Conservation (phyloP, 2,329 filamentous ascomycete genomes). For the Aureobasidium mangrovei region DNA sequence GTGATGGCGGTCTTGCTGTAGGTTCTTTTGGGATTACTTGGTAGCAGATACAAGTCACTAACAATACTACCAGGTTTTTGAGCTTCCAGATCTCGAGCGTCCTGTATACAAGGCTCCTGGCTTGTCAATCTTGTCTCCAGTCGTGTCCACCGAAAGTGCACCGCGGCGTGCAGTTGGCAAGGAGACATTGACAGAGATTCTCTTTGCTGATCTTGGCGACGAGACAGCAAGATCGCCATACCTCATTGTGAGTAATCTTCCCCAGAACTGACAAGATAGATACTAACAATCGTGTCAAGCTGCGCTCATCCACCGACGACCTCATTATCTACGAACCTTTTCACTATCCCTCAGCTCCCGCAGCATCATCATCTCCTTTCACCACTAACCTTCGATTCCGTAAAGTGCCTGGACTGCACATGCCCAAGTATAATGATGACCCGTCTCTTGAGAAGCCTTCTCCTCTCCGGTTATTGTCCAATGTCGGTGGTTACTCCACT, state of each 20-base stretch:
- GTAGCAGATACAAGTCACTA: not conserved
- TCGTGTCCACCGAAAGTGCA: constrained; percentile 62
- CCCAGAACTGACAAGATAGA: not conserved
- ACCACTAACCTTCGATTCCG: constrained; percentile 60
- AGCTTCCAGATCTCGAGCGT: constrained; percentile 61
- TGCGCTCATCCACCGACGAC: constrained; percentile 72
- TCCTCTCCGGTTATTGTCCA: constrained; percentile 50
- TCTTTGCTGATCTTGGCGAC: constrained; percentile 81
- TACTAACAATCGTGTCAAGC: constrained; percentile 36
- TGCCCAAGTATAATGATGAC: constrained; percentile 51
- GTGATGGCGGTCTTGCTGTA: constrained; percentile 66
- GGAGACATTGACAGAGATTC: constrained; percentile 67
- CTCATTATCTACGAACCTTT: constrained; percentile 82
- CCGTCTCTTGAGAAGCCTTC: constrained; percentile 40
- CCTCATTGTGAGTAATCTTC: constrained; percentile 56
- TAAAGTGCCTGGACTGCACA: constrained; percentile 60
- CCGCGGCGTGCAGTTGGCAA: constrained; percentile 61
- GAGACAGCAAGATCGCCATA: constrained; percentile 61
- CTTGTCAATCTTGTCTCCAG: constrained; percentile 66
- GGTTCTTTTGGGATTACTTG: constrained; percentile 27
- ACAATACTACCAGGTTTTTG: constrained; percentile 53
- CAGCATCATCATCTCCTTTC: constrained; percentile 34
- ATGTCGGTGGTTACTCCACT: constrained; percentile 68
- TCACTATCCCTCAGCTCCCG: constrained; percentile 35
- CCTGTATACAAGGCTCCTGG: constrained; percentile 68